phyloP scores from a whole-genome alignment of 1,284 basidiomycete species.

The Pholiota adiposa region DNA sequence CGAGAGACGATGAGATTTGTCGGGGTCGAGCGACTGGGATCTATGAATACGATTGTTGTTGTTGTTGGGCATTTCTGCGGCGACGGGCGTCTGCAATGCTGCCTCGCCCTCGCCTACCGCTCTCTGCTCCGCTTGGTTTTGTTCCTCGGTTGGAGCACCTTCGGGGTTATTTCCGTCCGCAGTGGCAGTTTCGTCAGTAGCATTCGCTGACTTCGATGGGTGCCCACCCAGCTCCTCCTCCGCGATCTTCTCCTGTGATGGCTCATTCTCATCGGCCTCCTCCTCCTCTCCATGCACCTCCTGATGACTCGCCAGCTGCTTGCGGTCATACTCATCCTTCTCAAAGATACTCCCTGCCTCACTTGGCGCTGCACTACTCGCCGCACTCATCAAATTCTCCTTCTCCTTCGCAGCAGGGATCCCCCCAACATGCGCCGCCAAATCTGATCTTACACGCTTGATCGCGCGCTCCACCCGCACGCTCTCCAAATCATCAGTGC shows the following conservation, averaged over 20 bases:
- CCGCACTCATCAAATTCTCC: slow-evolving; percentile 17
- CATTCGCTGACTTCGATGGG: slow-evolving; percentile 17
- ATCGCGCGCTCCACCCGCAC: slow-evolving; percentile 85
- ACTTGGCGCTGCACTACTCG: slow-evolving; percentile 21
- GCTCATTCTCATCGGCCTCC: slow-evolving; percentile 12
- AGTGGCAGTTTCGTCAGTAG: slow-evolving; percentile 10
- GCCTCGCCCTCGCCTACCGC: slow-evolving; percentile 23
- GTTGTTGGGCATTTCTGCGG: slow-evolving; percentile 28
- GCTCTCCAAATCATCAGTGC: slow-evolving; percentile 86
- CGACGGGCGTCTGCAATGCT: slow-evolving; percentile 28
- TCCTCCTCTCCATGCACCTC: slow-evolving; percentile 25
- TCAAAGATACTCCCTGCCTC: slow-evolving; percentile 31
- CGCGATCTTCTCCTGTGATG: not conserved
- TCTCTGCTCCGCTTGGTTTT: slow-evolving; percentile 19
- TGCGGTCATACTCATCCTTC: slow-evolving; percentile 28
- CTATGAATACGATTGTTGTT: slow-evolving; percentile 54
- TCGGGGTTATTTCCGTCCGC: slow-evolving; percentile 6
- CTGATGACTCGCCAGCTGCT: slow-evolving; percentile 9
- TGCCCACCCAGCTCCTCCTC: slow-evolving; percentile 13
- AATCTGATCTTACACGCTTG: slow-evolving; percentile 83
- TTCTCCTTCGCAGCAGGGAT: slow-evolving; percentile 31
- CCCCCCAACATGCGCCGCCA: slow-evolving; percentile 65
- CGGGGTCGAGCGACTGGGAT: slow-evolving; percentile 78
- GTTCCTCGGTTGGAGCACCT: slow-evolving; percentile 10
- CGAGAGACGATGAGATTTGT: slow-evolving; percentile 57